Evolutionary conservation across 1,284 basidiomycete genomes (phyloP), one percentile per base, ranked within the genome.

Genomic region (Apiotrichum akiyoshidainum): DNA sequence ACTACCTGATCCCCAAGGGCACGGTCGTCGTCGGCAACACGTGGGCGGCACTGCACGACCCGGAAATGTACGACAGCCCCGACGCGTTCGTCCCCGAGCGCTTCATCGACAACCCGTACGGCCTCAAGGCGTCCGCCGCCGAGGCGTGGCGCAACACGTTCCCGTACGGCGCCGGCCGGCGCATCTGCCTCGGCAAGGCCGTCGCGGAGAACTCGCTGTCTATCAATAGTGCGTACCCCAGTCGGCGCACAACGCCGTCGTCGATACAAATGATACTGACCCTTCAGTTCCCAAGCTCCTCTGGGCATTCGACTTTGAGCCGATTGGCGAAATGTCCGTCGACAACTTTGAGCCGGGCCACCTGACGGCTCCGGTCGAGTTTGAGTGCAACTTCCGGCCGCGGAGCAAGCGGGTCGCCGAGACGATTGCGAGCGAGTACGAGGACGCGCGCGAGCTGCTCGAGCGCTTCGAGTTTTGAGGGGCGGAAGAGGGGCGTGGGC

Each of bases 311-410:
- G 50, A 52, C 44, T 57, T 57, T 40, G 50, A 52, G 37, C 55
- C 55, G 11, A 22, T 52, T 9, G 55, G 55, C 34, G 50, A 57
- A 44, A 52, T 57, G 37, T 46, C 44, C 7, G 44, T 46, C 1
- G 50, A 57, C 49, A 57, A 57, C 13, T 57, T 57, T n/a, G 55
- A 57, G 50, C 55, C 55, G 13, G 55, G 55, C 0, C 55, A 57
- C 37, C 55, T 57, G 1, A 57, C 55, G 10, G 55, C 55, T 12
- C 55, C 55, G 2, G 55, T 57, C 16, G 37, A 57, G 55, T 57
- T 57, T 44, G 46, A 57, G 49, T 57, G 55, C 45, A 41, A 52
- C 12, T 57, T 57, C 49, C 19, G 17, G 19, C 55, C 55, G 22
- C 34, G 55, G 8, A 57, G 47, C 22, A 14, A 17, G 44, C 44